Conservation (phyloP, 2,329 filamentous ascomycete genomes). For the Pestalotiopsis sp. region DNA sequence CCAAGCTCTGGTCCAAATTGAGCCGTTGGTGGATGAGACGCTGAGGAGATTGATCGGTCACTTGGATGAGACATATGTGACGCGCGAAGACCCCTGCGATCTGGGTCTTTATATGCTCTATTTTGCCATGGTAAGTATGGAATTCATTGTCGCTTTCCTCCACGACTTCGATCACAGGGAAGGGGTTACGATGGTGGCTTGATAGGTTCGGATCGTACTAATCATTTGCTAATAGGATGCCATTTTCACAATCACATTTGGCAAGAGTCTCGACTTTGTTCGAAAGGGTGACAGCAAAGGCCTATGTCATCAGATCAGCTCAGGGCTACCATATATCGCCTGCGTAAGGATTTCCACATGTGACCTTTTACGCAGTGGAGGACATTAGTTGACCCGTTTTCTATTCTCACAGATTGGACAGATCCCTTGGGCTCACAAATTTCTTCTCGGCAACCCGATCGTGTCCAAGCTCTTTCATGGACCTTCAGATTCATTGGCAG, state of each 20-base stretch:
- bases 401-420: background rate
- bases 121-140: conserved; percentile 8
- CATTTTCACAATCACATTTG: conserved; percentile 13
- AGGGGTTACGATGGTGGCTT: too few species aligned
- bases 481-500: background rate
- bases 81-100: background rate
- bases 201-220: background rate
- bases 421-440: conserved; percentile 12
- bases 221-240: background rate
- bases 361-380: background rate
- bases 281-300: background rate
- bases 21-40: conserved; percentile 12
- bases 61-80: conserved; percentile 3
- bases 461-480: background rate
- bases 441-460: conserved; percentile 6
- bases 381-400: background rate
- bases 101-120: conserved; percentile 8
- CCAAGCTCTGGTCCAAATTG: conserved; percentile 13
- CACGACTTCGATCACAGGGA: too few species aligned
- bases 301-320: conserved; percentile 1
- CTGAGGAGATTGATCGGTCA: background rate
- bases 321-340: conserved; percentile 5
- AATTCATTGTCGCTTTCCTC: too few species aligned
- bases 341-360: conserved; percentile 1
- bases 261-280: conserved; percentile 4